These are phyloP conservation scores for Dissophora globulifera DNA, from an alignment of 192 early-diverging fungal species.

Conservation along the genomic window DNA sequence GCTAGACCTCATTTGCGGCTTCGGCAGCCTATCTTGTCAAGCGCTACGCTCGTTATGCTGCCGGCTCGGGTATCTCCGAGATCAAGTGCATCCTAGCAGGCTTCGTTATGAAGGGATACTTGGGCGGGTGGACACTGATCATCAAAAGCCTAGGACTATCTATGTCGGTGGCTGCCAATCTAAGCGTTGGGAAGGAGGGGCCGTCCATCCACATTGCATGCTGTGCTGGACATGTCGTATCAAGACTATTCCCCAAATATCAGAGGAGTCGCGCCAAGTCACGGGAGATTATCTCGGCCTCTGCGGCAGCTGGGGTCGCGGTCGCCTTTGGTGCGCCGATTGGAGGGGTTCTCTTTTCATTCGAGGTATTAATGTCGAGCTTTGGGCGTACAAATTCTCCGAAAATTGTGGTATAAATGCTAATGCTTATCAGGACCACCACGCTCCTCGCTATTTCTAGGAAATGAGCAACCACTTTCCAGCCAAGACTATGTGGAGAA, in stretches of 20 bases:
- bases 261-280: slow-evolving; percentile 78
- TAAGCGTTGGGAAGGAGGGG: slow-evolving; percentile 95
- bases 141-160: slow-evolving; percentile 93
- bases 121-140: slow-evolving; percentile 90
- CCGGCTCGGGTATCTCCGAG: slow-evolving; percentile 94
- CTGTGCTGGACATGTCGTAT: slow-evolving; percentile 90
- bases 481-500: slow-evolving; percentile 94
- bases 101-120: slow-evolving; percentile 93
- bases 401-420: too few relatives aligned
- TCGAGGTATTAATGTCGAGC: slow-evolving; percentile 65
- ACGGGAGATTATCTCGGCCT: slow-evolving; percentile 85
- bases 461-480: slow-evolving; percentile 97
- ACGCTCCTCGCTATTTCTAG: too few relatives aligned
- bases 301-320: slow-evolving; percentile 95
- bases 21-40: slow-evolving; percentile 80
- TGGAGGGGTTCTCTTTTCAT: slow-evolving; percentile 79
- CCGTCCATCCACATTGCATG: slow-evolving; percentile 96
- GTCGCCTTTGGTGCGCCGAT: slow-evolving; percentile 98
- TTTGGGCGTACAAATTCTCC: too few relatives aligned
- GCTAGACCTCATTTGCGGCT: slow-evolving; percentile 74
- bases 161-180: slow-evolving; percentile 87
- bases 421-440: too few relatives aligned
- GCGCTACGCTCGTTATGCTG: slow-evolving; percentile 86
- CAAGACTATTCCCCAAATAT: slow-evolving; percentile 82
- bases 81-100: slow-evolving; percentile 91